Base-by-base conservation (phyloP, 305 asterid genomes). In the Solanum hybrid region DNA sequence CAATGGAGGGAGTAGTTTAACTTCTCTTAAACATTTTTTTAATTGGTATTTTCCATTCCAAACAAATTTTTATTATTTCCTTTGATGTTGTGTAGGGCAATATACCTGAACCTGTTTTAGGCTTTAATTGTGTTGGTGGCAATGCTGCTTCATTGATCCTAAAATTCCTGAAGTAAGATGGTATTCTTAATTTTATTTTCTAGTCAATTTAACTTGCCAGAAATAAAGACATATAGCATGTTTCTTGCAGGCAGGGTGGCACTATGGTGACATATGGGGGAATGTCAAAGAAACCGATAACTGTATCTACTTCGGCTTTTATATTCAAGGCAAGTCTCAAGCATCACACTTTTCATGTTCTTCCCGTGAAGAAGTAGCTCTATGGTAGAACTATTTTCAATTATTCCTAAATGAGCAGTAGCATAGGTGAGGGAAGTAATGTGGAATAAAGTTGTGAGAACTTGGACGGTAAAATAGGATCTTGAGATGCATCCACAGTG, bases 211-310 rank as follows among this genome's bases (percentile, higher is more conserved):
- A 79, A 5, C 13, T 42, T 69, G 91, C 51, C 42, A 26, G 11
- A 66, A 32, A 31, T 72, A 17, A 84, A 89, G 60, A 46, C 56
- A 51, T 37, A 24, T 69, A 20, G n/a, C 81, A 26, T 76, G 89
- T 87, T 76, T 64, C 26, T 66, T 66, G 26, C 93, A 97, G 99
- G 93, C 92, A 94, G 78, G 96, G 98, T 88, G 99, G 99, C 87
- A 96, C 96, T 82, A 96, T 97, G 99, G 99, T 95, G 87, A 96
- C 99, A 26, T 97, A 97, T 87, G 99, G 99, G 75, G 99, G 99
- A 88, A 97, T 97, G 99, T 97, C 99, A 40, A 97, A 95, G 95
- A 96, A 93, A 72, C 99, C 99, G 22, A 89, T 97, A 89, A 96
- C 97, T 51, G 96, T 96, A 88, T 90, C 97, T 87, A 97, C 99